A percentile compares a stretch with the other conserved stretches of the same genome.
Conservation (phyloP, 257 asterid genomes). For the Penstemon davidsonii region DNA sequence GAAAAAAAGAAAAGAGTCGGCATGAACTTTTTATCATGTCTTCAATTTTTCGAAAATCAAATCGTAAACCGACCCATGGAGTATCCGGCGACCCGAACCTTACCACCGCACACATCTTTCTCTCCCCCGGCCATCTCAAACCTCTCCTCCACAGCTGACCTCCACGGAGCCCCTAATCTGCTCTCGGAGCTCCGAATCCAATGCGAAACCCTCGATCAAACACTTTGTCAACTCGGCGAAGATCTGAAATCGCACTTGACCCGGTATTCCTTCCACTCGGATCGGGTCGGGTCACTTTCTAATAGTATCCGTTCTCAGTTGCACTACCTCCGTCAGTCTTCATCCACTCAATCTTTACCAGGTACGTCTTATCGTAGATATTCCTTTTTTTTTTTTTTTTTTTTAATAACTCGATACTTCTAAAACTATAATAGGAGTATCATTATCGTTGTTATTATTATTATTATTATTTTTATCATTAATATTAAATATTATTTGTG, state of each 20-base stretch:
- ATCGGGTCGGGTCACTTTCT: constrained; percentile 47
- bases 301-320: constrained; percentile 45
- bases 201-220: constrained; percentile 57
- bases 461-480: no score
- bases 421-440: no score
- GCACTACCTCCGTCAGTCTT: constrained; percentile 46
- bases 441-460: no score
- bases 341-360: constrained; percentile 37
- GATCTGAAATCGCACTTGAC: constrained; percentile 48
- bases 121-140: constrained; percentile 57
- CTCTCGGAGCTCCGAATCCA: constrained; percentile 65
- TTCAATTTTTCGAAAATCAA: no score
- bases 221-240: constrained; percentile 52
- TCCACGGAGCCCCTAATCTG: constrained; percentile 54
- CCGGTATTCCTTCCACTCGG: constrained; percentile 58
- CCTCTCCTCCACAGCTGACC: constrained; percentile 56
- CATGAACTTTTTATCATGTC: no score
- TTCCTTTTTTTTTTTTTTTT: no score
- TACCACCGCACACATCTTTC: constrained; percentile 66
- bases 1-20: no score
- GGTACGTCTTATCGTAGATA: constrained; percentile 22
- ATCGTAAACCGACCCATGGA: not conserved
- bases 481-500: no score
- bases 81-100: constrained; percentile 36
- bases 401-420: no score